These are phyloP conservation scores for Russula griseocarnosa DNA, from an alignment of 768 basidiomycete genomes.

Conservation along the genomic window DNA sequence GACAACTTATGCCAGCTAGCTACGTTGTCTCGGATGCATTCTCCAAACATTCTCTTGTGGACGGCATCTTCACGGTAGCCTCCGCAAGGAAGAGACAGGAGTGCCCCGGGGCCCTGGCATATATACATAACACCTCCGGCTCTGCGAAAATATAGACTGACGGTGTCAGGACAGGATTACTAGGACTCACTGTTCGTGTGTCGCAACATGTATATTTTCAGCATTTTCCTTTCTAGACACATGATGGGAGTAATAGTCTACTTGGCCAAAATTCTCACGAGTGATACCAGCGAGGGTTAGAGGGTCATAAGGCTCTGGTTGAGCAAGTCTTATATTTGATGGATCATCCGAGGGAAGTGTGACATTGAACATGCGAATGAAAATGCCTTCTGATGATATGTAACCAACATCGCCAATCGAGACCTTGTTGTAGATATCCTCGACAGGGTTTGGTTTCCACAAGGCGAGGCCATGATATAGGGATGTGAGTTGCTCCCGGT, in stretches of 20 bases:
- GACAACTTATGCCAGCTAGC: not conserved
- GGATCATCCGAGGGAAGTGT: no score
- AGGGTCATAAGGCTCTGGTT: no score
- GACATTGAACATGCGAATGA: no score
- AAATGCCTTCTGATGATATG: no score
- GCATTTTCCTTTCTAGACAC: not conserved
- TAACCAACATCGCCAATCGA: no score
- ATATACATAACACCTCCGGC: not conserved
- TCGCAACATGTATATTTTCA: not conserved
- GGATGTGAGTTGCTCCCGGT: no score
- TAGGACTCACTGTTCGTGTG: not conserved
- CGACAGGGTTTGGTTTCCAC: no score
- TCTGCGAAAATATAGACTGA: not conserved
- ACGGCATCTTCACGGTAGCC: slow-evolving; percentile 1
- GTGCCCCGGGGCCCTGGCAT: not conserved
- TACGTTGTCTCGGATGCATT: not conserved
- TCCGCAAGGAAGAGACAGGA: not conserved
- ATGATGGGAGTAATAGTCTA: not conserved
- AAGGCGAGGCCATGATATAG: no score
- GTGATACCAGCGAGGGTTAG: not conserved
- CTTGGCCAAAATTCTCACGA: not conserved
- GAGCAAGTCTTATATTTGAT: no score
- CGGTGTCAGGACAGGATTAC: not conserved
- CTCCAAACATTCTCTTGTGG: not conserved
- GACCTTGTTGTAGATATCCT: no score